Percentiles rank a stretch among this genome's conserved stretches.
Evolutionary conservation across 2,329 filamentous ascomycete genomes (phyloP).

Genomic region (Laburnicola sp.): DNA sequence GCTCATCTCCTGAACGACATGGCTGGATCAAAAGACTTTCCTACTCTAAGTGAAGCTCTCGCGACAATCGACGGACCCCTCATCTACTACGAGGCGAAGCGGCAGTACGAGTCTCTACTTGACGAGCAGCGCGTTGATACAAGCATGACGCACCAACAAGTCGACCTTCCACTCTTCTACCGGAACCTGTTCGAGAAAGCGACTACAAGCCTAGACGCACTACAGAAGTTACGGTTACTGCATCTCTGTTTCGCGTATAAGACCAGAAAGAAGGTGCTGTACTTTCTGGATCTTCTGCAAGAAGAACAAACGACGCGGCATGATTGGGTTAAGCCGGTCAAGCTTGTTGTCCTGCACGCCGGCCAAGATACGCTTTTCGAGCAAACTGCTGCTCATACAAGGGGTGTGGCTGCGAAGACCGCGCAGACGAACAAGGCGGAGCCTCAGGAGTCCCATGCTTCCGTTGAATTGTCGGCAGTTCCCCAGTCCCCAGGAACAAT

Average conservation of each 20-base stretch:
- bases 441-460: neutral
- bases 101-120: constrained; percentile 13
- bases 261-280: constrained; percentile 8
- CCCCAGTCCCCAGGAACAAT: too few relatives aligned
- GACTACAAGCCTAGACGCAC: neutral
- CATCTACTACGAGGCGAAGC: constrained; percentile 15
- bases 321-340: constrained; percentile 5
- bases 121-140: neutral
- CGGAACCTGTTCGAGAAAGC: constrained; percentile 6
- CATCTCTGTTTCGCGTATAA: constrained; percentile 20
- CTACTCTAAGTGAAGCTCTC: constrained; percentile 10
- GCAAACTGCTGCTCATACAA: neutral
- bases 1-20: neutral
- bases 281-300: constrained; percentile 6
- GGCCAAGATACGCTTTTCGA: constrained; percentile 4
- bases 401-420: neutral
- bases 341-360: neutral
- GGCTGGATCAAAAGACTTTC: neutral
- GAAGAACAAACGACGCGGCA: neutral
- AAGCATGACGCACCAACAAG: neutral
- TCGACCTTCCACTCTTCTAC: constrained; percentile 10
- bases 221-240: neutral
- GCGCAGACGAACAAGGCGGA: neutral
- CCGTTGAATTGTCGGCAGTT: neutral
- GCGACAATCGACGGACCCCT: constrained; percentile 1